A percentile compares a stretch with the other conserved stretches of the same genome.
Evolutionary conservation across 2,329 filamentous ascomycete species (phyloP).

Genomic region (Fonsecaea pedrosoi): DNA sequence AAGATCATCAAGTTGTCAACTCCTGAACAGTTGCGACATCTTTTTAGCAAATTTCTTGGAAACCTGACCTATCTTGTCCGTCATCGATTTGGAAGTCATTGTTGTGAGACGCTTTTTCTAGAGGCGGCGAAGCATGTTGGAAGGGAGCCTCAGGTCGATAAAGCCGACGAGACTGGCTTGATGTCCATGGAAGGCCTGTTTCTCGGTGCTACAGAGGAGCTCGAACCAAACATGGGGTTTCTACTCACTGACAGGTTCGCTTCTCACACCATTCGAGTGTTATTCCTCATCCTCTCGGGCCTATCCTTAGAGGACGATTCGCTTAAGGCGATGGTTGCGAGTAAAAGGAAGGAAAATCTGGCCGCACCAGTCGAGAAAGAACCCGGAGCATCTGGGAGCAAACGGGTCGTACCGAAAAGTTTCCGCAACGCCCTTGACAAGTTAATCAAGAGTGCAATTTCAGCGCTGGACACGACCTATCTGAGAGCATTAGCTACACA

Average conservation of each 20-base stretch:
- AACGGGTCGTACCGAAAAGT: slow-evolving; percentile 71
- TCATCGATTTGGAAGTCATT: slow-evolving; percentile 96
- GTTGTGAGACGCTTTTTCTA: slow-evolving; percentile 91
- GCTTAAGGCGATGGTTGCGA: slow-evolving; percentile 78
- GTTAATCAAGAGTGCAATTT: slow-evolving; percentile 78
- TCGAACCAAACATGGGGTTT: slow-evolving; percentile 83
- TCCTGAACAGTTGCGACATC: slow-evolving; percentile 77
- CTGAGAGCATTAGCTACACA: slow-evolving; percentile 85
- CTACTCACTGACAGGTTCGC: slow-evolving; percentile 88
- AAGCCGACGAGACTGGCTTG: slow-evolving; percentile 54
- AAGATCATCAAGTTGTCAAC: slow-evolving; percentile 83
- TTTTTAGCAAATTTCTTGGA: slow-evolving; percentile 84
- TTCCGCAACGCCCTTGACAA: slow-evolving; percentile 80
- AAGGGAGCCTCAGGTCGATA: slow-evolving; percentile 55
- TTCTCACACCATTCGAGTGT: slow-evolving; percentile 85
- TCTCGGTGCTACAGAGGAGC: slow-evolving; percentile 79
- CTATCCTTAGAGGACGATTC: slow-evolving; percentile 74
- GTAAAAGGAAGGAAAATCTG: slow-evolving; percentile 89
- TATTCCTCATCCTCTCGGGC: slow-evolving; percentile 85
- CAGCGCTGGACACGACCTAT: slow-evolving; percentile 77
- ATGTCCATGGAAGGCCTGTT: slow-evolving; percentile 84
- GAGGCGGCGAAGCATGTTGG: slow-evolving; percentile 80
- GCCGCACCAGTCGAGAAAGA: slow-evolving; percentile 64
- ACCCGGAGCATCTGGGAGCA: slow-evolving; percentile 55
- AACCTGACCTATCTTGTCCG: slow-evolving; percentile 90